phyloP scores from a whole-genome alignment of 352 stramenopile species.

The Phytophthora nicotianae region DNA sequence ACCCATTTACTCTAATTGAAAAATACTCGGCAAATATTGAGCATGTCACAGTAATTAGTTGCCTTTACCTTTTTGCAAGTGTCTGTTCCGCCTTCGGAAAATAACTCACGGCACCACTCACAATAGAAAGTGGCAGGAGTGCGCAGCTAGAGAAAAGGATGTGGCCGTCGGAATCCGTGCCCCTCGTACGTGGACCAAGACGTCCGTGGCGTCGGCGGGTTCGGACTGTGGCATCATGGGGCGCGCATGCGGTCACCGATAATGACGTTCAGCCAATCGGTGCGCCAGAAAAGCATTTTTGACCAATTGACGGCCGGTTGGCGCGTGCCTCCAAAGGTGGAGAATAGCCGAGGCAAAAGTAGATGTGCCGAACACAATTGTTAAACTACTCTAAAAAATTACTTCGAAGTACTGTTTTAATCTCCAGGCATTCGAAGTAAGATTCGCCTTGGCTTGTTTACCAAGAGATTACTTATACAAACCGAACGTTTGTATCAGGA shows the following conservation, averaged over 20 bases:
- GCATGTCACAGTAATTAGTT: constrained; percentile 11
- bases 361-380: constrained; percentile 9
- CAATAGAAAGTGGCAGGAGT: constrained; percentile 15
- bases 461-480: too few species aligned
- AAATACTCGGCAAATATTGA: constrained; percentile 1
- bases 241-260: constrained; percentile 5
- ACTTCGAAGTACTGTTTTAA: not conserved
- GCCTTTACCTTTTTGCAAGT: constrained; percentile 7
- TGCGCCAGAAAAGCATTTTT: not conserved
- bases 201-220: constrained; percentile 15
- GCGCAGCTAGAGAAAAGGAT: constrained; percentile 22
- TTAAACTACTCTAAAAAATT: not conserved
- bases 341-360: constrained; percentile 23
- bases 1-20: constrained; percentile 4
- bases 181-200: constrained; percentile 12
- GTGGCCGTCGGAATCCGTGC: constrained; percentile 26
- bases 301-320: not conserved
- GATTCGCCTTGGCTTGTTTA: too few species aligned
- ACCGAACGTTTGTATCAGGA: not conserved
- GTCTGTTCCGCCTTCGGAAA: not conserved
- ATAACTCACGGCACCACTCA: constrained; percentile 6
- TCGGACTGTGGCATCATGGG: constrained; percentile 33
- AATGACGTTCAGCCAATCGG: constrained; percentile 26
- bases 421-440: too few species aligned
- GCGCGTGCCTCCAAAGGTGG: constrained; percentile 31